These are phyloP conservation scores for Ligustrum vulgare DNA, from an alignment of 257 asterid species.

Conservation along the genomic window DNA sequence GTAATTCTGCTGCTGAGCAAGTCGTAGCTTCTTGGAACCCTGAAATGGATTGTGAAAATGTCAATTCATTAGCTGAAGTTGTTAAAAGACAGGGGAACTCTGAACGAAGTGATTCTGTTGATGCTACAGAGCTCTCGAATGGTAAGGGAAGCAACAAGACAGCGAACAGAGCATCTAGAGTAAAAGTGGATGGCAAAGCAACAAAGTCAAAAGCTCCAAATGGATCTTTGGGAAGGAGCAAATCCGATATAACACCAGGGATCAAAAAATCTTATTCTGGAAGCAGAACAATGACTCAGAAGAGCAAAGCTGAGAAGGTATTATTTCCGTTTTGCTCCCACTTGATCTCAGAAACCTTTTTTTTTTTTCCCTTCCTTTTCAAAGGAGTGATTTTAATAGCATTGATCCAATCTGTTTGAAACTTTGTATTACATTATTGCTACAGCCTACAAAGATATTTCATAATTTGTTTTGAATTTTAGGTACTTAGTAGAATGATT, in stretches of 20 bases:
- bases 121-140: slow-evolving; percentile 26
- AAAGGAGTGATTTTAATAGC: neutral
- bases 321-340: neutral
- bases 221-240: slow-evolving; percentile 51
- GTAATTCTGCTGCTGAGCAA: slow-evolving; percentile 45
- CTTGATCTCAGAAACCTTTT: neutral
- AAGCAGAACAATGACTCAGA: slow-evolving; percentile 31
- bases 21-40: slow-evolving; percentile 42
- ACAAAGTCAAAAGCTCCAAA: slow-evolving; percentile 38
- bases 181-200: slow-evolving; percentile 40
- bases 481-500: neutral
- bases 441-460: neutral
- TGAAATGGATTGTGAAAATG: slow-evolving; percentile 48
- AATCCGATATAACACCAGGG: slow-evolving; percentile 45
- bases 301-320: slow-evolving; percentile 65
- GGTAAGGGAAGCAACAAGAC: slow-evolving; percentile 31
- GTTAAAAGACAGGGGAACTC: slow-evolving; percentile 23
- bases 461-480: neutral
- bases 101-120: slow-evolving; percentile 29
- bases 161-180: slow-evolving; percentile 27
- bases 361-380: neutral
- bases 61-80: slow-evolving; percentile 36
- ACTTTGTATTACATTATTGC: neutral
- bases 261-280: slow-evolving; percentile 42
- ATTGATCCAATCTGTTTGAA: slow-evolving; percentile 5